Evolutionary conservation across 768 basidiomycete genomes (phyloP).

Genomic region (Termitomyces sp.): DNA sequence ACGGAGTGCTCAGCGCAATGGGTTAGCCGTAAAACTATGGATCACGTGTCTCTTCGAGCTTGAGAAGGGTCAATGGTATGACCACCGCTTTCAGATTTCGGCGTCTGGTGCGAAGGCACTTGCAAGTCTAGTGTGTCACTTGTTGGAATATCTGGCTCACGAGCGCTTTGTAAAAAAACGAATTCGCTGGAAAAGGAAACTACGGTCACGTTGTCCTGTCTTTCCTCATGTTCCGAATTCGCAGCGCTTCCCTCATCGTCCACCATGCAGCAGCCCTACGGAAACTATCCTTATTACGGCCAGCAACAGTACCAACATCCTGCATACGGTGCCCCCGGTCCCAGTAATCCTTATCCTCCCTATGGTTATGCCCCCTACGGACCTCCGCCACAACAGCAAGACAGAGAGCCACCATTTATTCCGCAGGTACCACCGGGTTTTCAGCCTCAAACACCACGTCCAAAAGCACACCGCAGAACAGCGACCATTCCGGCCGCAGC

Average conservation of each 20-base stretch:
- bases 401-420: conserved; percentile 19
- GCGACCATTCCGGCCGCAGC: conserved; percentile 24
- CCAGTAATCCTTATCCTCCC: conserved; percentile 38
- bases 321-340: conserved; percentile 34
- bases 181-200: conserved; percentile 34
- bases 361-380: conserved; percentile 28
- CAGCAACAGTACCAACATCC: conserved; percentile 44
- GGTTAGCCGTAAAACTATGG: background rate
- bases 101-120: background rate
- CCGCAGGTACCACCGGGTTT: conserved; percentile 14
- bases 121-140: background rate
- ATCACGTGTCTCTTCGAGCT: conserved; percentile 15
- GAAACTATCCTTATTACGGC: conserved; percentile 44
- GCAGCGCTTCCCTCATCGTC: conserved; percentile 6
- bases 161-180: background rate
- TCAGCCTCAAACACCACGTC: conserved; percentile 23
- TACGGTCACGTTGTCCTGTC: conserved; percentile 24
- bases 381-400: conserved; percentile 25
- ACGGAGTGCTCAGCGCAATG: conserved; percentile 9
- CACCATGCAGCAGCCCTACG: conserved; percentile 38
- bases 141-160: background rate
- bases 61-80: background rate
- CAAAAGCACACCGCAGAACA: conserved; percentile 35
- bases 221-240: conserved; percentile 10
- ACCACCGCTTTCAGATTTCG: background rate